Evolutionary conservation across 1,284 basidiomycete species (phyloP).

Genomic region (Ganoderma resinaceum): DNA sequence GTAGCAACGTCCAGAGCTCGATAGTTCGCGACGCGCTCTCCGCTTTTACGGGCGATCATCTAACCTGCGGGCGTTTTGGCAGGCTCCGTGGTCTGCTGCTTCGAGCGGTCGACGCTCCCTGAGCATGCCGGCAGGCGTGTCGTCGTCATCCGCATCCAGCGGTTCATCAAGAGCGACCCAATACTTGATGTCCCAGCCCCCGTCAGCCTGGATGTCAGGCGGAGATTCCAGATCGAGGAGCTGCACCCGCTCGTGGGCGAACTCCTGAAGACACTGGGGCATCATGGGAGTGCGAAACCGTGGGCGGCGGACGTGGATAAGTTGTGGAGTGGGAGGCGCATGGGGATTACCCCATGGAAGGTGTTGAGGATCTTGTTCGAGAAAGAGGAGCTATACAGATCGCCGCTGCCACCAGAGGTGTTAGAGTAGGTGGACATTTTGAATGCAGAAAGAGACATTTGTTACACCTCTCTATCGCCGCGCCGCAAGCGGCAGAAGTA

Average conservation of each 20-base stretch:
- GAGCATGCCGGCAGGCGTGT: not conserved
- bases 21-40: not conserved
- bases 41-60: not conserved
- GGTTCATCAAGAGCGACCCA: not conserved
- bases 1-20: not conserved
- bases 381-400: not conserved
- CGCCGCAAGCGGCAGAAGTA: no score
- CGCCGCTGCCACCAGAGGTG: no score
- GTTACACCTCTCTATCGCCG: no score
- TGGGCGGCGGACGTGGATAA: not conserved
- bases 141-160: not conserved
- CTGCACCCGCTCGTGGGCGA: not conserved
- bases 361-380: not conserved
- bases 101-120: not conserved
- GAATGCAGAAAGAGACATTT: no score
- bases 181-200: not conserved
- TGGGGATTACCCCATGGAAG: not conserved
- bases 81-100: not conserved
- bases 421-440: no score
- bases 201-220: not conserved
- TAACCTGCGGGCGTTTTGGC: not conserved
- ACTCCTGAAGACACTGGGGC: not conserved
- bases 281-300: not conserved
- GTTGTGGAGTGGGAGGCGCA: not conserved
- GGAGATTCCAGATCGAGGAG: not conserved